Conservation (phyloP, 257 asterid genomes). For the Striga asiatica region DNA sequence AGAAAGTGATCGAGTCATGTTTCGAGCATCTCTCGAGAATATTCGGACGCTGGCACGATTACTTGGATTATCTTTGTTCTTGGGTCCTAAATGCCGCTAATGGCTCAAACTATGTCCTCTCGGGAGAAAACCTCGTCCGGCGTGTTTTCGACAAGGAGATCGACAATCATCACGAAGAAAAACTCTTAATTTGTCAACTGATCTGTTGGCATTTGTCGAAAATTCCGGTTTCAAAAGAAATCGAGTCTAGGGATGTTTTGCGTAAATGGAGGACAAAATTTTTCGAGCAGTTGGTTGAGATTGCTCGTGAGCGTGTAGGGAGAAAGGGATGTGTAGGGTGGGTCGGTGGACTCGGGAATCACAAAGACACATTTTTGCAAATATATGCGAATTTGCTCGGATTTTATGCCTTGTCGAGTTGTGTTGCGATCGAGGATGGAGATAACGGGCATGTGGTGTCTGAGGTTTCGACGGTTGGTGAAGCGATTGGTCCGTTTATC, state of each 20-base stretch:
- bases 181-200: slow-evolving; percentile 66
- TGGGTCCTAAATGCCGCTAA: slow-evolving; percentile 50
- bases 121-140: slow-evolving; percentile 71
- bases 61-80: slow-evolving; percentile 55
- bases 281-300: slow-evolving; percentile 36
- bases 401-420: slow-evolving; percentile 52
- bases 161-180: slow-evolving; percentile 92
- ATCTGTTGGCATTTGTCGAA: slow-evolving; percentile 71
- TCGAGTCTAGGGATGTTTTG: slow-evolving; percentile 29
- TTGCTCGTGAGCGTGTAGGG: slow-evolving; percentile 28
- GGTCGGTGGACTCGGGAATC: slow-evolving; percentile 93
- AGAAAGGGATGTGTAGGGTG: slow-evolving; percentile 38
- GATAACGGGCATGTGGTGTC: slow-evolving; percentile 24
- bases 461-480: slow-evolving; percentile 45
- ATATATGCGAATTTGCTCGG: slow-evolving; percentile 65
- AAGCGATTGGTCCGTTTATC: slow-evolving; percentile 47
- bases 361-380: slow-evolving; percentile 78
- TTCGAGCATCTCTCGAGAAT: slow-evolving; percentile 56
- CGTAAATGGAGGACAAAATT: slow-evolving; percentile 57
- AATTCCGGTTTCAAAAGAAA: slow-evolving; percentile 28
- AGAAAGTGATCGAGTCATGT: slow-evolving; percentile 69
- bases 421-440: slow-evolving; percentile 34
- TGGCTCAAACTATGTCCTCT: slow-evolving; percentile 24
- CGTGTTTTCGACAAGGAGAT: slow-evolving; percentile 94
- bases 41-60: slow-evolving; percentile 64